These are phyloP conservation scores for Hanseniaspora clermontiae DNA, from an alignment of 805 yeast genomes.

Conservation along the genomic window DNA sequence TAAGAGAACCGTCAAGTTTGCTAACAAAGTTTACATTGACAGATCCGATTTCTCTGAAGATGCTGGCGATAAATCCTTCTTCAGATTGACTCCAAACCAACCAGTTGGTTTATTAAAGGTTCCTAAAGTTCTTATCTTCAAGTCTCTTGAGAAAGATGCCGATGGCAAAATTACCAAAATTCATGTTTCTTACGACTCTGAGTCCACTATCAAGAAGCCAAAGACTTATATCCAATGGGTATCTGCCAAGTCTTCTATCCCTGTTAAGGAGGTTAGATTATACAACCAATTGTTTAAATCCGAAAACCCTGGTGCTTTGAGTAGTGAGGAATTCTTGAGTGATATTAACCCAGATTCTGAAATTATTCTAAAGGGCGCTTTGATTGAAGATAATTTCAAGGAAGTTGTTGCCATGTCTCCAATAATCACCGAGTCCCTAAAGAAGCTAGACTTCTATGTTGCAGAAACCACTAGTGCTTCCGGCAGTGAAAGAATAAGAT, in stretches of 20 bases:
- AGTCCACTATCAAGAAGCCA: constrained; percentile 54
- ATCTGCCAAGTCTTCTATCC: constrained; percentile 54
- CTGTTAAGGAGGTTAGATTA: constrained; percentile 64
- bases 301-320: constrained; percentile 69
- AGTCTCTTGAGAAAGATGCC: constrained; percentile 39
- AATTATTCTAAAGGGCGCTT: constrained; percentile 46
- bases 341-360: constrained; percentile 78
- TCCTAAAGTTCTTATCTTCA: constrained; percentile 67
- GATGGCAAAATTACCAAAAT: constrained; percentile 56
- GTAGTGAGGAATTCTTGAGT: constrained; percentile 76
- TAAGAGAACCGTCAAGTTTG: constrained; percentile 60
- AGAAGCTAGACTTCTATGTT: constrained; percentile 52
- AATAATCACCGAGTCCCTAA: constrained; percentile 49
- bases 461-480: constrained; percentile 46
- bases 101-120: constrained; percentile 90
- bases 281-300: constrained; percentile 79
- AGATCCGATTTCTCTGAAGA: constrained; percentile 72
- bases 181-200: constrained; percentile 69
- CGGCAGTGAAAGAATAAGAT: constrained; percentile 68
- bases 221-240: constrained; percentile 97
- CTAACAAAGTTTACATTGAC: constrained; percentile 72
- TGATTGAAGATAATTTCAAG: constrained; percentile 66
- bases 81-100: constrained; percentile 87
- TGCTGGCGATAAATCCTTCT: constrained; percentile 53
- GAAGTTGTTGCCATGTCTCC: constrained; percentile 63